A percentile compares a stretch with the other conserved stretches of the same genome.
Evolutionary conservation across 2,329 filamentous ascomycete genomes (phyloP).

Genomic region (Fusarium globosum): DNA sequence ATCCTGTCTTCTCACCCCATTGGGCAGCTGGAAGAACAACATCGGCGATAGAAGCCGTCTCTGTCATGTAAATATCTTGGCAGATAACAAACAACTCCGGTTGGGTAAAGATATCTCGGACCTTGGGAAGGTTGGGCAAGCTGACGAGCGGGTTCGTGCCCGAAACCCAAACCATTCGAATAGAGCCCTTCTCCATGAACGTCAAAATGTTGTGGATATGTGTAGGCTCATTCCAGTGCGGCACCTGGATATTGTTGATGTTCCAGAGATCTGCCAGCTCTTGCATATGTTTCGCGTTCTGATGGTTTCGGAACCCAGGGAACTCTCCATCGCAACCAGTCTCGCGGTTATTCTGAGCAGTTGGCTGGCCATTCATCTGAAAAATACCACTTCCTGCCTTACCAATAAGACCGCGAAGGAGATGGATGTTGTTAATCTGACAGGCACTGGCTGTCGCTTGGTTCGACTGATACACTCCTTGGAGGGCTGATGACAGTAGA

Average conservation of each 20-base stretch:
- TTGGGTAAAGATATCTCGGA: neutral
- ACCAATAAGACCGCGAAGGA: neutral
- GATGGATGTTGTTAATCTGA: neutral
- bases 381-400: neutral
- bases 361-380: slow-evolving; percentile 1
- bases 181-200: neutral
- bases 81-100: neutral
- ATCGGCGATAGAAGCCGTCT: neutral
- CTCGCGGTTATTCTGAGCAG: neutral
- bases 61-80: neutral
- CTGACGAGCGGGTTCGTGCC: neutral
- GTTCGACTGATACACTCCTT: neutral
- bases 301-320: neutral
- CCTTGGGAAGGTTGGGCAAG: neutral
- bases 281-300: neutral
- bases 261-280: neutral
- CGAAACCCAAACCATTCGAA: neutral
- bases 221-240: neutral
- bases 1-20: neutral
- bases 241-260: neutral
- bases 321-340: neutral
- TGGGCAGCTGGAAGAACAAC: neutral
- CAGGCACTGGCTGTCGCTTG: neutral
- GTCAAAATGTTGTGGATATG: neutral
- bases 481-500: neutral